Evolutionary conservation across 805 yeast genomes (phyloP).

Genomic region (Metschnikowia arizonensis): DNA sequence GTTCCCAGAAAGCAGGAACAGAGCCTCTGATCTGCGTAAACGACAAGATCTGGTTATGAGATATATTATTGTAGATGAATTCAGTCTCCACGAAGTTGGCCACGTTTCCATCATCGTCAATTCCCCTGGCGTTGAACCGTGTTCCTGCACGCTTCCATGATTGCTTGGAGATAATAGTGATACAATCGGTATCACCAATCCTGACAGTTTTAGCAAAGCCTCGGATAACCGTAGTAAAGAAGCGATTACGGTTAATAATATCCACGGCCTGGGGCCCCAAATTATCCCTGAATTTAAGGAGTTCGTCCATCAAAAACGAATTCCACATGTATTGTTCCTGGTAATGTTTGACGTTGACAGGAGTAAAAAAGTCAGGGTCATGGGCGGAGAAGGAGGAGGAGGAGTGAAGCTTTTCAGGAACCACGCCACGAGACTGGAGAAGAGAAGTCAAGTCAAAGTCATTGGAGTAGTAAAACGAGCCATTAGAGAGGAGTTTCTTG

Average conservation of each 20-base stretch:
- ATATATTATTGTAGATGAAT: constrained; percentile 53
- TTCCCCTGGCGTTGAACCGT: constrained; percentile 21
- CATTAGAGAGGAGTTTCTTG: constrained; percentile 72
- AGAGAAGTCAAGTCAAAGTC: constrained; percentile 91
- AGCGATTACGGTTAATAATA: constrained; percentile 68
- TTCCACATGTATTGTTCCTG: constrained; percentile 97
- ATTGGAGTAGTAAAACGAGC: constrained; percentile 88
- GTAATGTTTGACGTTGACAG: constrained; percentile 36
- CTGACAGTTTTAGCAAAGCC: constrained; percentile 86
- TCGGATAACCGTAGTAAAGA: constrained; percentile 85
- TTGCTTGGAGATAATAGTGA: constrained; percentile 86
- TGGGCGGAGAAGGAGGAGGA: too few relatives aligned
- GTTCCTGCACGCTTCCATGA: constrained; percentile 62
- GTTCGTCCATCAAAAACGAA: constrained; percentile 79
- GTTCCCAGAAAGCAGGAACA: constrained; percentile 97
- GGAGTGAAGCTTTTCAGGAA: constrained; percentile 21
- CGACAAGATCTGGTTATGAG: constrained; percentile 55
- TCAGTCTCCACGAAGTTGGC: constrained; percentile 52
- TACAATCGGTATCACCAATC: constrained; percentile 39
- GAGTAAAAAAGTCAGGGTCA: constrained; percentile 6
- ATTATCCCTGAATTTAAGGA: constrained; percentile 68
- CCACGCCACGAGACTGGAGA: constrained; percentile 70
- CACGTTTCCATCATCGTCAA: constrained; percentile 21
- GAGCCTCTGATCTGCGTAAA: constrained; percentile 92
- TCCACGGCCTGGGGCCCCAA: constrained; percentile 57